Base-by-base conservation (phyloP, 441 rosid species). In the Croton setiger region DNA sequence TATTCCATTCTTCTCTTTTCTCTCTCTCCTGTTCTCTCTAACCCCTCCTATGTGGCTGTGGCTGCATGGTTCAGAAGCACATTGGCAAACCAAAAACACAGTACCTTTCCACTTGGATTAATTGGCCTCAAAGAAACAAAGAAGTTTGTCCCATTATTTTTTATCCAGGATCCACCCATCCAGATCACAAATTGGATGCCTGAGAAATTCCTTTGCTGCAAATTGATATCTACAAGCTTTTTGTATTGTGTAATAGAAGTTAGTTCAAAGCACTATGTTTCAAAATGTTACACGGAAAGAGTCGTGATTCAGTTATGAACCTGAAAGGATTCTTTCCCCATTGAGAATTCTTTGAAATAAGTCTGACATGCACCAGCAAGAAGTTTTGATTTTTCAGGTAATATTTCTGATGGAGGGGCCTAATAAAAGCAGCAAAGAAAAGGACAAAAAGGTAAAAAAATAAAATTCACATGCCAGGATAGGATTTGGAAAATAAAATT, bases 151-250 rank as follows among this genome's bases (percentile, higher is more conserved):
- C 89, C 90, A 72, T 80, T 83, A 55, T 84, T 78, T 76, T 86
- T 88, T 63, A 83, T 58, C 93, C 93, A 88, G 71, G 80, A 75
- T 39, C 86, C 88, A 35, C 82, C 80, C 1, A 83, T 75, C 89
- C 85, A 84, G 70, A 86, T 83, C 79, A 86, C 88, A 75, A 80
- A 88, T 76, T 86, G 90, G 63, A 84, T 75, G 63, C 90, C 86
- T 39, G 79, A 68, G 68, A 84, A 80, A 68, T 79, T 79, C 64
- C 84, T 74, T 72, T 77, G 74, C 78, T 79, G 85, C 76, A 88
- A 72, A 77, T 85, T 80, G 70, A 88, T 71, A 77, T 77, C 85
- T 45, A 83, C 81, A 72, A 77, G 59, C 87, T 84, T 78, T 78
- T 21, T 23, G 48, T 33, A 11, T 55, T 13, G 70, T 31, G 8